phyloP scores from a whole-genome alignment of 139 green algal genomes.

The Zygnema cylindricum region DNA sequence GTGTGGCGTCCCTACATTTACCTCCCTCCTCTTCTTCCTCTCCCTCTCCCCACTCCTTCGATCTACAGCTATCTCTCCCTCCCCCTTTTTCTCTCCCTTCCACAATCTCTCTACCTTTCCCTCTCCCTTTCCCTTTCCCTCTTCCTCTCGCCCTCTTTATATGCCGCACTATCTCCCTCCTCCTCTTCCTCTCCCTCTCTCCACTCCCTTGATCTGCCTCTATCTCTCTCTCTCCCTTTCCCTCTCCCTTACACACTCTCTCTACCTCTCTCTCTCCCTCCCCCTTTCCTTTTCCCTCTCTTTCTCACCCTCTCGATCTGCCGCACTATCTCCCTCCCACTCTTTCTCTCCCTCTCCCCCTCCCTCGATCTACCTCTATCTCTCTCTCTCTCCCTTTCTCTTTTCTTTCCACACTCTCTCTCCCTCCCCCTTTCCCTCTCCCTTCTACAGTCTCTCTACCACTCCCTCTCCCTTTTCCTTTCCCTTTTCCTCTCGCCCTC shows the following conservation, averaged over 20 bases:
- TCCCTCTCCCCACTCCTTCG: too few species aligned
- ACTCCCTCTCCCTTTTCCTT: background rate
- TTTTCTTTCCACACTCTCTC: background rate
- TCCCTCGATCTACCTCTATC: background rate
- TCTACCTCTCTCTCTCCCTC: background rate
- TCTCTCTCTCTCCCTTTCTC: background rate
- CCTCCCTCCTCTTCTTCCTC: too few species aligned
- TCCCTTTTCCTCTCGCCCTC: background rate
- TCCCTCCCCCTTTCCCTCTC: background rate
- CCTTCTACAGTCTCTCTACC: background rate
- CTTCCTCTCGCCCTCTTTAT: background rate
- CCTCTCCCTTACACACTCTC: background rate
- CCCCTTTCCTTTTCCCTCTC: background rate
- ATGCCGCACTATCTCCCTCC: background rate
- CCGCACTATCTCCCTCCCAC: background rate
- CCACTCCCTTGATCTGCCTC: background rate
- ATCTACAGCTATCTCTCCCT: too few species aligned
- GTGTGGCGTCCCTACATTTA: too few species aligned
- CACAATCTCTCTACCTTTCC: too few species aligned
- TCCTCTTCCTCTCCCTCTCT: background rate
- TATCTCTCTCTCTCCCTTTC: background rate
- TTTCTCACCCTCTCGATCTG: background rate
- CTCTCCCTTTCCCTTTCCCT: background rate
- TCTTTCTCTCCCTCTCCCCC: background rate
- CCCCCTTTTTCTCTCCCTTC: too few species aligned